Evolutionary conservation across 768 basidiomycete genomes (phyloP).

Genomic region (Boletus pseudo-olivaceus): DNA sequence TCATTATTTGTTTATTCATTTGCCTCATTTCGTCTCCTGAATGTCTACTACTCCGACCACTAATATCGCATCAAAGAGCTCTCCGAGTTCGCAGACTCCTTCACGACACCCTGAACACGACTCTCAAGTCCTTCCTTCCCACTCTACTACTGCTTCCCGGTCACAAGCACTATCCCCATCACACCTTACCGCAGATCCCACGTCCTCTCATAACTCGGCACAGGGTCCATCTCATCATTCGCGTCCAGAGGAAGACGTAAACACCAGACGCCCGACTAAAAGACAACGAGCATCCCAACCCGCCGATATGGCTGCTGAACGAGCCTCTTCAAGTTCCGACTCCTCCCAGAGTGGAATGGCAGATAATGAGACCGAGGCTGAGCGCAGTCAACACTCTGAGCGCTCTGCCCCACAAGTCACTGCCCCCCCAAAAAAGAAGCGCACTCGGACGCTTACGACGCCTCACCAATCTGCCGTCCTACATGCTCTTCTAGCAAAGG

Average conservation of each 20-base stretch:
- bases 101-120: conserved; percentile 23
- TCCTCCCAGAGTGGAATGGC: conserved; percentile 55
- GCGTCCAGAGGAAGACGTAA: conserved; percentile 22
- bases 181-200: conserved; percentile 10
- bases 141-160: not conserved
- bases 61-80: conserved; percentile 22
- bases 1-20: conserved; percentile 28
- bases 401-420: conserved; percentile 30
- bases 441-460: conserved; percentile 83
- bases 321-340: conserved; percentile 28
- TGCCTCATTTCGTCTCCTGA: conserved; percentile 13
- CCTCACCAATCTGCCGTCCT: conserved; percentile 88
- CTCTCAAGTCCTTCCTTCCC: not conserved
- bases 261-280: conserved; percentile 17
- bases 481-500: conserved; percentile 83
- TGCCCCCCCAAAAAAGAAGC: conserved; percentile 51
- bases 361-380: conserved; percentile 55
- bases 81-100: conserved; percentile 7
- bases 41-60: conserved; percentile 25
- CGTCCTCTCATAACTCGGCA: conserved; percentile 9
- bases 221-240: conserved; percentile 15
- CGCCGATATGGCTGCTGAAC: conserved; percentile 22
- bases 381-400: conserved; percentile 41
- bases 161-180: not conserved
- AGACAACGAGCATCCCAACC: conserved; percentile 9